These are phyloP conservation scores for Beauveria australis DNA, from an alignment of 2,329 filamentous ascomycete species.

Conservation along the genomic window DNA sequence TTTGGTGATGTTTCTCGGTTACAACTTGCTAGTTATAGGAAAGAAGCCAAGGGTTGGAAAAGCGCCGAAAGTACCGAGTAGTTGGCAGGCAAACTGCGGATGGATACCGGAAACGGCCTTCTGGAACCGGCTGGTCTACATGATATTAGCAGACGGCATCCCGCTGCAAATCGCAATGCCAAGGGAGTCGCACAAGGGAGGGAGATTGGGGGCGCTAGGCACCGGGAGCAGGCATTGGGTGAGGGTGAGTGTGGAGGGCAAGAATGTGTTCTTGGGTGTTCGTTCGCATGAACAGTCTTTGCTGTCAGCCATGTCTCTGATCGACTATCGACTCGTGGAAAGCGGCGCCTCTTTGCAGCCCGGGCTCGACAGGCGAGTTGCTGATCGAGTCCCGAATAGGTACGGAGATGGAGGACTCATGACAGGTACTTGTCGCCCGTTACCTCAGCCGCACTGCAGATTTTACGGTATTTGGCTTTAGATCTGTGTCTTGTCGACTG, in stretches of 20 bases:
- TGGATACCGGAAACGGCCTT: neutral
- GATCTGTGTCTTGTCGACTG: neutral
- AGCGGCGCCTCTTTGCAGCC: neutral
- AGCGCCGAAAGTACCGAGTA: too few species aligned
- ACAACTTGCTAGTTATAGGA: too few species aligned
- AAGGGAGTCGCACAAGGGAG: constrained; percentile 5
- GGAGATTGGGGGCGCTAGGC: constrained; percentile 6
- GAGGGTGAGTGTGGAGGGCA: neutral
- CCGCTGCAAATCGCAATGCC: constrained; percentile 1
- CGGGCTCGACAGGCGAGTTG: too few species aligned
- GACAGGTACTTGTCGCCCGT: neutral
- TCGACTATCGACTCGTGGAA: constrained; percentile 9
- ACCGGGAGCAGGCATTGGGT: neutral
- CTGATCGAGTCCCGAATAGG: too few species aligned
- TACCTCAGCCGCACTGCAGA: neutral
- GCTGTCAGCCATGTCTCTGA: constrained; percentile 14
- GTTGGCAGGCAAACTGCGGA: neutral
- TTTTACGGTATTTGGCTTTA: neutral
- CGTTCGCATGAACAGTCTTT: constrained; percentile 4
- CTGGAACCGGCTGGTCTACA: neutral
- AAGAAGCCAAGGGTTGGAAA: too few species aligned
- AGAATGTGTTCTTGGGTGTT: neutral
- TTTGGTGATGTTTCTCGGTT: too few species aligned
- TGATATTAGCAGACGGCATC: neutral
- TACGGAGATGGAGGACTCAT: too few species aligned